These are phyloP conservation scores for Diaporthe ampelina DNA, from an alignment of 2,329 filamentous ascomycete genomes.

Conservation along the genomic window DNA sequence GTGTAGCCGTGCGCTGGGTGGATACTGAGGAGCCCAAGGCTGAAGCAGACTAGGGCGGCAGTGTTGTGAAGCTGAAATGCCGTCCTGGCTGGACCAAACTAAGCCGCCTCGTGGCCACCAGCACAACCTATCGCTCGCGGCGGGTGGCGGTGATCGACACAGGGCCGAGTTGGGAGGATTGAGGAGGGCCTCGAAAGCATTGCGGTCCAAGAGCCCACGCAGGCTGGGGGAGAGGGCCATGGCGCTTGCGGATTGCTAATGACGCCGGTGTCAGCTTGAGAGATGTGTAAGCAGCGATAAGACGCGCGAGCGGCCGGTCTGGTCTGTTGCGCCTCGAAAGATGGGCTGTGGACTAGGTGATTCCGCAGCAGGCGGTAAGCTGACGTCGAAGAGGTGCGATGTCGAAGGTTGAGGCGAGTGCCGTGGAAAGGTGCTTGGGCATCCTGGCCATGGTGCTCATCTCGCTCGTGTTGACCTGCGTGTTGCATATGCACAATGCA, in stretches of 20 bases:
- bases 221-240: not conserved
- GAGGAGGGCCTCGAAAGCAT: not conserved
- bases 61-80: constrained; percentile 24
- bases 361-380: constrained; percentile 19
- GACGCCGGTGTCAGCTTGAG: constrained; percentile 16
- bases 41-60: constrained; percentile 30
- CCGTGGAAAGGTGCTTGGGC: constrained; percentile 1
- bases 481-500: constrained; percentile 24
- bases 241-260: constrained; percentile 19
- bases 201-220: not conserved
- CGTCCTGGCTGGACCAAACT: not conserved
- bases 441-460: no score
- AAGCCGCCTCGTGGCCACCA: constrained; percentile 27
- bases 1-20: constrained; percentile 10
- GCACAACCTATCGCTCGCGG: constrained; percentile 7
- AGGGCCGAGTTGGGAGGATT: not conserved
- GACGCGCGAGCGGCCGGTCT: constrained; percentile 22
- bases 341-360: constrained; percentile 15
- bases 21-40: constrained; percentile 11
- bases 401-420: not conserved
- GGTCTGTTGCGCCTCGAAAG: constrained; percentile 7
- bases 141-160: constrained; percentile 19
- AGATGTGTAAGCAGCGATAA: constrained; percentile 24
- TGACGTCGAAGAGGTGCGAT: constrained; percentile 8
- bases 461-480: constrained; percentile 23